These are phyloP conservation scores for Candida ficus DNA, from an alignment of 805 yeast genomes.

Conservation along the genomic window DNA sequence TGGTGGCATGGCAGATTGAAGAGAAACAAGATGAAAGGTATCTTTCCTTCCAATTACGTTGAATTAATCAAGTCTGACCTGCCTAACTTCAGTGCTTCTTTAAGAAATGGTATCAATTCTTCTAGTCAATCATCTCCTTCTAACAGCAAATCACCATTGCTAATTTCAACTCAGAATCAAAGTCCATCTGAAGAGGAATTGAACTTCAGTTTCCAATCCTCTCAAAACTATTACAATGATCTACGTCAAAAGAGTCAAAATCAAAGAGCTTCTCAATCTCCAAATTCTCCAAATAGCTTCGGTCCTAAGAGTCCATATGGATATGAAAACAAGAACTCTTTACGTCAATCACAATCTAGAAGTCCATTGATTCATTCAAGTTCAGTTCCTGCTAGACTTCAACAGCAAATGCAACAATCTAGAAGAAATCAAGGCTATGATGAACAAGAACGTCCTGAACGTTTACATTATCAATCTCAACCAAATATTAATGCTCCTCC, in stretches of 20 bases:
- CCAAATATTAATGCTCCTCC: conserved; percentile 17
- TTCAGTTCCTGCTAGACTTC: conserved; percentile 20
- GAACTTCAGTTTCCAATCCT: conserved; percentile 25
- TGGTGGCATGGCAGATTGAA: conserved; percentile 87
- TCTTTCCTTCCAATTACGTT: conserved; percentile 86
- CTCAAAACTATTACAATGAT: conserved; percentile 17
- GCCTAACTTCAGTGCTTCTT: conserved; percentile 9
- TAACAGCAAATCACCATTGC: neutral
- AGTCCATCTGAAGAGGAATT: conserved; percentile 16
- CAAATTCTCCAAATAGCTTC: neutral
- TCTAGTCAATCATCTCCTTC: conserved; percentile 1
- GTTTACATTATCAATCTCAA: conserved; percentile 3
- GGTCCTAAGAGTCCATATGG: conserved; percentile 2
- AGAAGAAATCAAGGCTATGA: neutral
- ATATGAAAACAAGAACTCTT: neutral
- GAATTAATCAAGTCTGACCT: conserved; percentile 40
- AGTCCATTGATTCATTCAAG: conserved; percentile 19
- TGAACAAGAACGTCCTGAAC: neutral
- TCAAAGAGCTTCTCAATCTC: neutral
- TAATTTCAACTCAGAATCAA: neutral
- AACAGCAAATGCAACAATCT: conserved; percentile 3
- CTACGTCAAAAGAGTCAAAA: neutral
- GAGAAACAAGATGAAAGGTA: conserved; percentile 78
- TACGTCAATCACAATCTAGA: neutral
- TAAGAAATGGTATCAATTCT: neutral